Base-by-base conservation (phyloP, 1,284 basidiomycete species). In the Tilletia horrida region DNA sequence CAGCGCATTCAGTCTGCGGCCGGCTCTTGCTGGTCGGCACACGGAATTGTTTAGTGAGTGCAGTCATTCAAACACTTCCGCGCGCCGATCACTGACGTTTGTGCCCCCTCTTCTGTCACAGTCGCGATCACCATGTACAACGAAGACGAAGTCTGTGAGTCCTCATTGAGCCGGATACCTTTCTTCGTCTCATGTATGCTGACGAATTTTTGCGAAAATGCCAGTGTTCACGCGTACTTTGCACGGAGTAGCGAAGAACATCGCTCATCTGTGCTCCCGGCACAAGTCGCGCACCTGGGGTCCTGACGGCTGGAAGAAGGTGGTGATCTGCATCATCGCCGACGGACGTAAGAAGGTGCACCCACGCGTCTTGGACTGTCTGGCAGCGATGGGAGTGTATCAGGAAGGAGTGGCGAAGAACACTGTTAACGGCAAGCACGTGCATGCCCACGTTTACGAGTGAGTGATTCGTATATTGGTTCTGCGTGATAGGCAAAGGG, bases 251-350 rank as follows among this genome's bases (percentile, higher is more conserved):
- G 97, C 97, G 93, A 86, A 79, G 72, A 76, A 78, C 76, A 80
- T 78, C 66, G 75, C 76, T 1, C 70, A 76, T 65, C 85, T 97
- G 7, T 97, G 95, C 82, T 90, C 91, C 11, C 87, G 95, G 44
- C 93, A 94, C 83, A 93, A 93, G 76, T 94, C 91, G 13, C 88
- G 92, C 68, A 95, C 92, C 0, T 99, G 95, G 96, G 95, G 95
- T 2, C 87, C 88, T 7, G 92, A 97, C 66, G 90, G 92, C 0
- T 99, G 95, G 95, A 92, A 97, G 81, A 97, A 96, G 87, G 78
- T 81, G 2, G 78, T 80, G 2, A 79, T 81, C 3, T 69, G 73
- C 55, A 96, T 98, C 73, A 90, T 98, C 43, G 90, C 93, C 0
- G 95, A 98, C 79, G 96, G 95, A 0, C 88, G 96, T 27, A 91